These are phyloP conservation scores for Punctularia strigosozonata DNA, from an alignment of 768 basidiomycete species.

Conservation along the genomic window DNA sequence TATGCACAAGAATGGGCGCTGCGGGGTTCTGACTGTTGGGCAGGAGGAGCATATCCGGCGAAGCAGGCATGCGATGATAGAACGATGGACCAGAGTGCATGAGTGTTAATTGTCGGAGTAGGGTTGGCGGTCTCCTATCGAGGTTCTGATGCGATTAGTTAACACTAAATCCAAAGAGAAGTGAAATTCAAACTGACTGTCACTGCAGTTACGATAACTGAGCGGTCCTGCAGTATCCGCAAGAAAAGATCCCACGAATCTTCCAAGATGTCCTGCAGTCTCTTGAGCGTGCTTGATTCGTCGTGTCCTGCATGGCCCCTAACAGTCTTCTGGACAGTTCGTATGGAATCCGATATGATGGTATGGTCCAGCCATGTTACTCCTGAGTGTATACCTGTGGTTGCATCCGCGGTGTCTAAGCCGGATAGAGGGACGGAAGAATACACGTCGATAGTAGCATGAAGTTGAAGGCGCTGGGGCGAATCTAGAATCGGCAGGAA, in stretches of 20 bases:
- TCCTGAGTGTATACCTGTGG: slow-evolving; percentile 26
- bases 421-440: slow-evolving; percentile 39
- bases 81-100: slow-evolving; percentile 46
- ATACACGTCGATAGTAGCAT: slow-evolving; percentile 62
- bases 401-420: slow-evolving; percentile 13
- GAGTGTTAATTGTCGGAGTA: slow-evolving; percentile 64
- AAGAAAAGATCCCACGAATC: slow-evolving; percentile 76
- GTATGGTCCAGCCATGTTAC: slow-evolving; percentile 65
- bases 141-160: slow-evolving; percentile 53
- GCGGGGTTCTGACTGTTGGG: slow-evolving; percentile 1
- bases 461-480: slow-evolving; percentile 75
- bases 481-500: slow-evolving; percentile 83
- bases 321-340: slow-evolving; percentile 22
- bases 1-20: slow-evolving; percentile 46
- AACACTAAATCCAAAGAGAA: slow-evolving; percentile 2
- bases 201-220: slow-evolving; percentile 61
- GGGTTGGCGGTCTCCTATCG: slow-evolving; percentile 77
- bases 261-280: slow-evolving; percentile 51
- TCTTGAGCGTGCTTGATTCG: slow-evolving; percentile 32
- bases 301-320: too few relatives aligned
- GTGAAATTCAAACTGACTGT: slow-evolving; percentile 35
- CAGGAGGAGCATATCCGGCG: slow-evolving; percentile 31
- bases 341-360: slow-evolving; percentile 36
- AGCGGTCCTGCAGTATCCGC: slow-evolving; percentile 59
- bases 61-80: slow-evolving; percentile 32